Evolutionary conservation across 192 early-diverging fungal genomes (phyloP).

Genomic region (Phycomyces nitens): DNA sequence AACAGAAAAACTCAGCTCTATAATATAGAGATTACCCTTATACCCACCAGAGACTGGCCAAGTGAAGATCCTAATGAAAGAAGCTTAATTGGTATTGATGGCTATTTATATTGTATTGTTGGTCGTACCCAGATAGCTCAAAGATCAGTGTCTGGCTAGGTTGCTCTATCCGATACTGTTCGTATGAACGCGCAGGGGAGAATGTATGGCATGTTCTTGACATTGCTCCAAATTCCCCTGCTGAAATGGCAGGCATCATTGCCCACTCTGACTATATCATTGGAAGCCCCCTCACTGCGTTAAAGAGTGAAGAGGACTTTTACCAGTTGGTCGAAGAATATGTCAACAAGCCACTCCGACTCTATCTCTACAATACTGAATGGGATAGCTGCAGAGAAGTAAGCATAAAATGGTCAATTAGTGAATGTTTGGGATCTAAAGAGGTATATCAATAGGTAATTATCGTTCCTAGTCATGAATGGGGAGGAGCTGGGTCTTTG

Average conservation of each 20-base stretch:
- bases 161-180: constrained; percentile 64
- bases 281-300: constrained; percentile 56
- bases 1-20: no score
- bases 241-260: constrained; percentile 63
- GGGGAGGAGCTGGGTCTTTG: constrained; percentile 66
- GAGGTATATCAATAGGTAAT: constrained; percentile 43
- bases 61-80: constrained; percentile 29
- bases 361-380: constrained; percentile 69
- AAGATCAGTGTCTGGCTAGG: constrained; percentile 1
- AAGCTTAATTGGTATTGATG: constrained; percentile 37
- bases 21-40: constrained; percentile 27
- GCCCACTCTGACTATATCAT: constrained; percentile 72
- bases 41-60: constrained; percentile 32
- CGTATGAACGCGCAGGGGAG: constrained; percentile 54
- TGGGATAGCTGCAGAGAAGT: constrained; percentile 60
- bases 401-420: not conserved
- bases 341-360: constrained; percentile 53
- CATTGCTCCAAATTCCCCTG: constrained; percentile 64
- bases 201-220: constrained; percentile 70
- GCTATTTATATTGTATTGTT: not conserved
- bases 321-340: constrained; percentile 58
- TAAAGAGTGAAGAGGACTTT: constrained; percentile 63
- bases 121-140: not conserved
- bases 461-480: constrained; percentile 62
- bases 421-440: not conserved